A percentile compares a stretch with the other conserved stretches of the same genome.
Evolutionary conservation across 2,329 filamentous ascomycete species (phyloP).

Genomic region (Furcasterigmium furcatum): DNA sequence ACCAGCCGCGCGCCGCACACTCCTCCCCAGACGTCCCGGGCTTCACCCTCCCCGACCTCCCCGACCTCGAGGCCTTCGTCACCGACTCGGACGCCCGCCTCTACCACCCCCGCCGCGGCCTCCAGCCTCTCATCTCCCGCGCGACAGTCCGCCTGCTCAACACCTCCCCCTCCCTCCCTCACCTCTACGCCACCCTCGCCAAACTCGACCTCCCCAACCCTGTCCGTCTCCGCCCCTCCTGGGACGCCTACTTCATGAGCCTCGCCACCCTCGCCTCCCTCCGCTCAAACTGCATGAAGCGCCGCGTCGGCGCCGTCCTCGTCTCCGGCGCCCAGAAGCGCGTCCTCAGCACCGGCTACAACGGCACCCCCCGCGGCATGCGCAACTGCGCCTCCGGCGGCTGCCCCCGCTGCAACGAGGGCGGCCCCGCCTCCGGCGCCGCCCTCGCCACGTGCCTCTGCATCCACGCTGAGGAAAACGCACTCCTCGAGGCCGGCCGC

Average conservation of each 20-base stretch:
- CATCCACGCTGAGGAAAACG: constrained; percentile 98
- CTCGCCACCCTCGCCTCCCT: constrained; percentile 89
- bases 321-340: constrained; percentile 69
- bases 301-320: constrained; percentile 90
- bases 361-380: constrained; percentile 89
- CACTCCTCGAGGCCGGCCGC: constrained; percentile 86
- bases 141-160: constrained; percentile 87
- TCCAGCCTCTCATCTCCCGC: constrained; percentile 74
- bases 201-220: constrained; percentile 75
- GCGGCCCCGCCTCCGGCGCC: constrained; percentile 59
- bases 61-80: constrained; percentile 54
- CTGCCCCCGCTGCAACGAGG: constrained; percentile 82
- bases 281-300: constrained; percentile 96
- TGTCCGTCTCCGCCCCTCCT: constrained; percentile 78
- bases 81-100: constrained; percentile 67
- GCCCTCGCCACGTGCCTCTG: constrained; percentile 86
- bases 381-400: constrained; percentile 91
- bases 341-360: constrained; percentile 95
- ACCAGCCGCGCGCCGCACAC: neutral
- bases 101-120: constrained; percentile 62
- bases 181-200: constrained; percentile 69
- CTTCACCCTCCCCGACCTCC: constrained; percentile 11
- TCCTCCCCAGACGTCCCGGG: constrained; percentile 11
- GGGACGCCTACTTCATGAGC: constrained; percentile 98
- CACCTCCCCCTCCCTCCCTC: constrained; percentile 66